Base-by-base conservation (phyloP, 192 early-diverging fungal species). In the Lobosporangium transversale region DNA sequence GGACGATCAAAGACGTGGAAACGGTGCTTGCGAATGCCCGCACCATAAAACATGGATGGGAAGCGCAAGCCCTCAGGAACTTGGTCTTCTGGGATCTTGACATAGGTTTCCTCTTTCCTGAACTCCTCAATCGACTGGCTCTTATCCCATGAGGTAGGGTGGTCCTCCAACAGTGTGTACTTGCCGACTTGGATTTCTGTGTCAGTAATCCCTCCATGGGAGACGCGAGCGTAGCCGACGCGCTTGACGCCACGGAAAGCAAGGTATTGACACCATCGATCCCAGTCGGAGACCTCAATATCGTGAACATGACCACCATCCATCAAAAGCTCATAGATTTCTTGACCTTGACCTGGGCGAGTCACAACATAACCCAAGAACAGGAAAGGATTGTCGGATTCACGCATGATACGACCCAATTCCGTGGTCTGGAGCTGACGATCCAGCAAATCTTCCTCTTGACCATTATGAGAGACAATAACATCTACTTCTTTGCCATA, bases 231-330 rank as follows among this genome's bases (percentile, higher is more conserved):
- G 62, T 92, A 94, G 14, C 84, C 91, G 14, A 84, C 78, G 58
- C 91, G 84, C 78, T 89, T 86, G 49, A 94, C 64, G 10, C 91
- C 91, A 66, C 92, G 88, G 81, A 87, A 94, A 37, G 86, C 91
- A 23, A 94, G 83, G 80, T 94, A 94, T 79, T 94, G 82, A 80
- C 92, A 94, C 92, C 92, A 94, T 53, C 92, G 87, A 81, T 92
- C 91, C 59, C 80, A 83, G 64, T 94, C 92, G 0, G 89, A 84
- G 8, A 85, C 81, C 69, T 94, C 92, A 52, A 94, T 86, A 78
- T 94, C 92, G 68, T 91, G 85, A 15, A 94, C 85, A 67, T 84
- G 78, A 36, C 89, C 91, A 45, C 83, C 86, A 33, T 86, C 56
- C 69, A 89, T 89, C 45, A 94, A 76, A 12, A 89, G 66, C 32